These are phyloP conservation scores for Heteromeles arbutifolia DNA, from an alignment of 306 rosid species.

Conservation along the genomic window DNA sequence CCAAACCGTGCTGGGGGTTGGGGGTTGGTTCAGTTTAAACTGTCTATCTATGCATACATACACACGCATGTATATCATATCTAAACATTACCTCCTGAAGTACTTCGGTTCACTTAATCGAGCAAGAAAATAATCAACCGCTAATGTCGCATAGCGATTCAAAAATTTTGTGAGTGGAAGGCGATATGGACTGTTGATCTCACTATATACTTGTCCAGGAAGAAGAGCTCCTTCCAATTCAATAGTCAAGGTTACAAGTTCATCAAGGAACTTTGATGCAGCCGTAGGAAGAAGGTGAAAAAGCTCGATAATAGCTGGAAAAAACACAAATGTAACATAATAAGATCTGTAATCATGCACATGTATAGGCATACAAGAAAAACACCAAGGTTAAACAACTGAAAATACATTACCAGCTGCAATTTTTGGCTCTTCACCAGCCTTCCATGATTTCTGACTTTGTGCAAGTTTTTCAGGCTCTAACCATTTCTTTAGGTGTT, in stretches of 20 bases:
- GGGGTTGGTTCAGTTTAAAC: not conserved
- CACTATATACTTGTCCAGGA: slow-evolving; percentile 91
- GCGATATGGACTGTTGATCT: slow-evolving; percentile 95
- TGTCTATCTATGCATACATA: not conserved
- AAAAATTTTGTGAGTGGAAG: slow-evolving; percentile 86
- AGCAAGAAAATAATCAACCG: slow-evolving; percentile 91
- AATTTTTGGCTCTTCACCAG: slow-evolving; percentile 99
- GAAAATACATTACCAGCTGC: slow-evolving; percentile 72
- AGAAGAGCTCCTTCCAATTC: slow-evolving; percentile 99
- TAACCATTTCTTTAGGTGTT: slow-evolving; percentile 96
- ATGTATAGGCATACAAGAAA: slow-evolving; percentile 15
- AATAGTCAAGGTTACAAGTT: slow-evolving; percentile 92
- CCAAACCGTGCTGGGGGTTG: not conserved
- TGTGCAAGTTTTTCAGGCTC: slow-evolving; percentile 99
- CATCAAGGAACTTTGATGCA: slow-evolving; percentile 96
- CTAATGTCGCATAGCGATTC: slow-evolving; percentile 79
- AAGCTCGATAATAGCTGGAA: slow-evolving; percentile 95
- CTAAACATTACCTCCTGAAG: slow-evolving; percentile 74
- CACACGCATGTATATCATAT: not conserved
- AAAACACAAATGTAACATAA: slow-evolving; percentile 16
- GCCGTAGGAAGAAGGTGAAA: slow-evolving; percentile 95
- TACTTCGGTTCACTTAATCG: slow-evolving; percentile 87
- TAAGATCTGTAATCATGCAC: slow-evolving; percentile 13
- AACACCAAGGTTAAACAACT: slow-evolving; percentile 16
- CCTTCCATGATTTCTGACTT: slow-evolving; percentile 93